phyloP scores from a whole-genome alignment of 106 monocot genomes.

The Iris macrosiphon region DNA sequence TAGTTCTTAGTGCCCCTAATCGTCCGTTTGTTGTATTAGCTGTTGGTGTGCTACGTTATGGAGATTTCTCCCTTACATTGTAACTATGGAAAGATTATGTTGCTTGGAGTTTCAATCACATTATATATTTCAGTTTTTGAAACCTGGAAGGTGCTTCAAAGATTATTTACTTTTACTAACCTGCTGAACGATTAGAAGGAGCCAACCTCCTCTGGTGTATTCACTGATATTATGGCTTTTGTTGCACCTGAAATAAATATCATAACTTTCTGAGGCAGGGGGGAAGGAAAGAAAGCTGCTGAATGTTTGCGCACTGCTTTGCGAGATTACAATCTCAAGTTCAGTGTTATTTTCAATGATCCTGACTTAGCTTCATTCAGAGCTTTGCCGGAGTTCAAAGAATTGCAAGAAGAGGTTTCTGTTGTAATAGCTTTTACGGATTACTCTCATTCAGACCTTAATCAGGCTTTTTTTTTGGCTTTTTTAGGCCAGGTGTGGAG shows the following conservation, averaged over 20 bases:
- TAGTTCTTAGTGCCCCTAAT: too few relatives aligned
- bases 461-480: neutral
- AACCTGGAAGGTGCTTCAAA: neutral
- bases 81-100: neutral
- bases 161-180: neutral
- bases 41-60: too few relatives aligned
- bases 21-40: too few relatives aligned
- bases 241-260: too few relatives aligned
- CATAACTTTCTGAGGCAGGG: constrained; percentile 57
- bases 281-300: constrained; percentile 79
- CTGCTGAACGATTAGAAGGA: neutral
- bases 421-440: neutral
- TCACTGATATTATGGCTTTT: too few relatives aligned
- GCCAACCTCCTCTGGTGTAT: too few relatives aligned
- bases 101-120: neutral
- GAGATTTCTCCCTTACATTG: too few relatives aligned
- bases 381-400: constrained; percentile 82
- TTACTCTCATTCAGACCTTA: neutral
- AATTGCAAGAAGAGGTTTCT: constrained; percentile 93
- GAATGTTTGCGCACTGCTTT: constrained; percentile 77
- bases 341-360: constrained; percentile 89
- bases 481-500: constrained; percentile 72
- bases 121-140: neutral
- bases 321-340: constrained; percentile 91
- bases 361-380: constrained; percentile 95